phyloP scores from a whole-genome alignment of 495 filamentous ascomycete genomes.

The Aspergillus avenaceus region DNA sequence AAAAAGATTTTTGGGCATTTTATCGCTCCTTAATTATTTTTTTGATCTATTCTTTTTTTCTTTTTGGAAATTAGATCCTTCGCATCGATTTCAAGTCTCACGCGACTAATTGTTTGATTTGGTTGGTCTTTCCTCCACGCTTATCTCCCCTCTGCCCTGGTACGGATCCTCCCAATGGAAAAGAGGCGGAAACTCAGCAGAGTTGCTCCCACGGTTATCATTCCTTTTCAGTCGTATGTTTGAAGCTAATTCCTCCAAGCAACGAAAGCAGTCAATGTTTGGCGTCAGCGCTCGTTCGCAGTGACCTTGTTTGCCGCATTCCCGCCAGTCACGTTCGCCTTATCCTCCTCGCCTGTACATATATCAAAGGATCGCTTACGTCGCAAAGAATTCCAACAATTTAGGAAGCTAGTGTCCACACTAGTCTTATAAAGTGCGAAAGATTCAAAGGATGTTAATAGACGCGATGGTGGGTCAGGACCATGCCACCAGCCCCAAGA shows the following conservation, averaged over 20 bases:
- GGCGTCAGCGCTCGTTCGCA: neutral
- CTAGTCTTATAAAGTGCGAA: neutral
- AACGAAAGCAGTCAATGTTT: conserved; percentile 1
- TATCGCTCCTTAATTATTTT: neutral
- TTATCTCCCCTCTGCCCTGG: neutral
- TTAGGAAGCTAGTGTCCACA: neutral
- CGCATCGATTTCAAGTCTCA: no score
- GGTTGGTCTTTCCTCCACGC: neutral
- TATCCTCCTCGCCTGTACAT: neutral
- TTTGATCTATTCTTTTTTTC: no score
- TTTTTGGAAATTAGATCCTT: neutral
- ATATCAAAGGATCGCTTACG: neutral
- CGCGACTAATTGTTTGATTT: neutral
- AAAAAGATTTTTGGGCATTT: neutral
- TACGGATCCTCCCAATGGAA: no score
- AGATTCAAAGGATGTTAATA: conserved; percentile 29
- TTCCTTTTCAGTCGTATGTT: neutral
- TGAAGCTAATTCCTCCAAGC: neutral
- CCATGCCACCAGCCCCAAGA: conserved; percentile 30
- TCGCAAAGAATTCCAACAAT: neutral
- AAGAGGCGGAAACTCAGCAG: neutral
- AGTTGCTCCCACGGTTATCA: neutral
- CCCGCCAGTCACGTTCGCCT: conserved; percentile 7
- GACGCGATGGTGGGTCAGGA: conserved; percentile 41
- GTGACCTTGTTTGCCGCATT: neutral